Conservation (phyloP, 306 rosid genomes). For the Cucurbita pepo region DNA sequence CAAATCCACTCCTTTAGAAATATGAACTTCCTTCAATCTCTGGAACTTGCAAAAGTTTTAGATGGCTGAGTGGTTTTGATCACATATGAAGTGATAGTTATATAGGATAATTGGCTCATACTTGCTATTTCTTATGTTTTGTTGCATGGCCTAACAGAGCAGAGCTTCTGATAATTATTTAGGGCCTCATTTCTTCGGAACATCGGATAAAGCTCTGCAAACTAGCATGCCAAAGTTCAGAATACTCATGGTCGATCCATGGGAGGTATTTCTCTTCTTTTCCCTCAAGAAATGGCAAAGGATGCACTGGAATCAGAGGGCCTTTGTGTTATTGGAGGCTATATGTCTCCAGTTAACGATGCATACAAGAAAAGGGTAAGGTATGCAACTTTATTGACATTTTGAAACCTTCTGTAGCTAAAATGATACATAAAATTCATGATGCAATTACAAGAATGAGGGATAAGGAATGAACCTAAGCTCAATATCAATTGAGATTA, state of each 20-base stretch:
- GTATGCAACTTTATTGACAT: conserved; percentile 18
- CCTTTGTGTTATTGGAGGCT: conserved; percentile 68
- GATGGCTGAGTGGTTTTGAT: background rate
- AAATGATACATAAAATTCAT: background rate
- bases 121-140: background rate
- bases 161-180: conserved; percentile 1
- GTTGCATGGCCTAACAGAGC: background rate
- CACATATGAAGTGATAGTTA: background rate
- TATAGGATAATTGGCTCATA: background rate
- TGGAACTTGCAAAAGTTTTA: background rate
- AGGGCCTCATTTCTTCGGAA: conserved; percentile 65
- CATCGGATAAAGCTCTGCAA: conserved; percentile 51
- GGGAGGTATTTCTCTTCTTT: conserved; percentile 66
- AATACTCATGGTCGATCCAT: conserved; percentile 86
- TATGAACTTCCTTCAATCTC: background rate
- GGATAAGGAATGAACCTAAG: background rate
- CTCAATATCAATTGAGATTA: background rate
- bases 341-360: conserved; percentile 87
- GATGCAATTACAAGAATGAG: background rate
- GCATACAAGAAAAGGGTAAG: conserved; percentile 84
- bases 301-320: conserved; percentile 62
- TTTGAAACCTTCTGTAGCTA: background rate
- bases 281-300: conserved; percentile 90
- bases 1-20: background rate
- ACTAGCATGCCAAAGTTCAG: conserved; percentile 63